Base-by-base conservation (phyloP, 495 filamentous ascomycete species). In the Aspergillus bertholletiae region DNA sequence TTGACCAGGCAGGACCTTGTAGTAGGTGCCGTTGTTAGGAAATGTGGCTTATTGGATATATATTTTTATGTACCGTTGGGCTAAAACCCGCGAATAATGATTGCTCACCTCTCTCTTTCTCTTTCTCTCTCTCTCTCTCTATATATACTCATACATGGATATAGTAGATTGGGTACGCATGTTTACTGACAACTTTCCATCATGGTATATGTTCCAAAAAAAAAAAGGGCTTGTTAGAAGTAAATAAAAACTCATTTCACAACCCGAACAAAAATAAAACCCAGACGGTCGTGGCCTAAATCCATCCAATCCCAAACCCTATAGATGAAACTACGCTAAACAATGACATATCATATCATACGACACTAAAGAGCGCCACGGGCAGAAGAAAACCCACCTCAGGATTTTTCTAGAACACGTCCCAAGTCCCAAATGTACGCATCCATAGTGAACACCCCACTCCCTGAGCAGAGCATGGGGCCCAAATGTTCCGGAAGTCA, bases 381-480 rank as follows among this genome's bases (percentile, higher is more conserved):
- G 34, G n/a, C 34, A 37, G n/a, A n/a, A n/a, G n/a, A n/a, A n/a
- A n/a, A 37, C 11, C 12, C 11, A 7, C n/a, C 18, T 12, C 11
- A 21, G 18, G 18, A 43, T 43, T 18, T 43, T 43, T 43, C 39
- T 22, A 43, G 39, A 43, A 43, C 39, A 43, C 39, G 18, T 17
- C 20, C 12, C 13, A 37, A 43, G 4, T 30, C 20, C 15, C 30
- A 24, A 21, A 27, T 28, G 46, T 47, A 24, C 20, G 30, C 51
- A 51, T 46, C 41, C 54, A 50, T 54, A 55, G 46, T 44, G 45
- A 44, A 27, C 15, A 22, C 26, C 55, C 52, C 46, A 55, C 17
- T 34, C 24, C 18, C 46, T 6, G 35, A 52, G 32, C 52, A 54
- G 50, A 46, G 49, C 40, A 51, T 55, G 53, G 49, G 49, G 58